Base-by-base conservation (phyloP, 805 yeast species). In the Starmerella asiatica region DNA sequence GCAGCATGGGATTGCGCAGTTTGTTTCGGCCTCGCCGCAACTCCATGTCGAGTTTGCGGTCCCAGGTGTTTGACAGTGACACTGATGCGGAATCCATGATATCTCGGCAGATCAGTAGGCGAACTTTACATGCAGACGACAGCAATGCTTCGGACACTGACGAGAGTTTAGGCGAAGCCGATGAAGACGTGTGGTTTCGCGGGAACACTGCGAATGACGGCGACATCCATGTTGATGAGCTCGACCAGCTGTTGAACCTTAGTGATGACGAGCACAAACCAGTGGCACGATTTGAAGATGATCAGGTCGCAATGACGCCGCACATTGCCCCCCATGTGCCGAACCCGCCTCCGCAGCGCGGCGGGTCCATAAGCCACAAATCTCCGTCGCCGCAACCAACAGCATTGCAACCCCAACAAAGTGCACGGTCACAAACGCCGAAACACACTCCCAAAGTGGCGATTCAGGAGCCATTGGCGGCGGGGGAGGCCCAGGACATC, bases 161-260 rank as follows among this genome's bases (percentile, higher is more conserved):
- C 29, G 50, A 47, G 23, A 48, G 56, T 16, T 39, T 56, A 3
- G 93, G 82, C 51, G 95, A 85, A 55, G 84, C 94, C 0, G 97
- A 88, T 54, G 95, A 84, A 56, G 97, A 88, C 69, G 98, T 88
- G 33, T 88, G 97, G 66, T 86, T 86, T 61, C 97, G 97, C 7
- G 79, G 78, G 44, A 73, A 70, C 41, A 64, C 67, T 12, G 65
- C 73, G 37, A 42, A 38, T 20, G 49, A 72, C 32, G 76, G 75
- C 44, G 95, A 94, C 15, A 82, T 91, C 49, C 94, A 88, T 59
- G 84, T 88, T 53, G 84, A 76, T 53, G 96, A 85, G 54, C 71
- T 88, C 49, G 94, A 52, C 34, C 52, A 48, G 38, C 46, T 52
- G 32, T 47, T 52, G 29, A 42, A 44, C 18, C 27, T 48, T 14